These are phyloP conservation scores for Chlorella sp. DNA, from an alignment of 139 green algal species.

Conservation along the genomic window DNA sequence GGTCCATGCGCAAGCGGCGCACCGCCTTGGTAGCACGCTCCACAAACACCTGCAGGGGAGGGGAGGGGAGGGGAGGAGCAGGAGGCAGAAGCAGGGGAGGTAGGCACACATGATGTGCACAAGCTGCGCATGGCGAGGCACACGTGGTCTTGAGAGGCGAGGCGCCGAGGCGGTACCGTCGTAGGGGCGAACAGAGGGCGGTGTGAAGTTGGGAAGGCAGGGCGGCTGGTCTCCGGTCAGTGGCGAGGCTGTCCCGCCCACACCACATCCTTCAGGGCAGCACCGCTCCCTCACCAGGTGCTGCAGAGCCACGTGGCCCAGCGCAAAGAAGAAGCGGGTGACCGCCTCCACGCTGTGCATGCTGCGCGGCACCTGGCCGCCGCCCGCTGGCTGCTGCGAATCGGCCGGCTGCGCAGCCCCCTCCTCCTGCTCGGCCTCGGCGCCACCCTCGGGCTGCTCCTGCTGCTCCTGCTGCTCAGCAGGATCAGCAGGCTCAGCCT, in stretches of 20 bases:
- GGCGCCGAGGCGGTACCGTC: no score
- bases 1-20: constrained; percentile 49
- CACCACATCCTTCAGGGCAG: no score
- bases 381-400: not conserved
- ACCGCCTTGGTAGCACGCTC: constrained; percentile 73
- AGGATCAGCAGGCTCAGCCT: not conserved
- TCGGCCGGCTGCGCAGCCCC: not conserved
- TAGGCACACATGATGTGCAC: not conserved
- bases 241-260: no score
- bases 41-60: constrained; percentile 59
- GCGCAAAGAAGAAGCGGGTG: constrained; percentile 76
- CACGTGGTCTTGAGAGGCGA: no score
- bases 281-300: constrained; percentile 69
- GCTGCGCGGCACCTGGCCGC: constrained; percentile 4
- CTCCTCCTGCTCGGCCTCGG: not conserved
- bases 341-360: constrained; percentile 50
- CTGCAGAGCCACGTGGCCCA: constrained; percentile 82
- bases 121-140: no score
- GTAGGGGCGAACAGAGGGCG: not conserved
- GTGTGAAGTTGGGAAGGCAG: not conserved
- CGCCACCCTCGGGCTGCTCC: not conserved
- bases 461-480: not conserved
- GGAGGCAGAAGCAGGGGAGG: not conserved
- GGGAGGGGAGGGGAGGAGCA: not conserved
- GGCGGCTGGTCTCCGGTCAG: no score